These are phyloP conservation scores for Gregarina niphandrodes DNA, from an alignment of 169 alveolate genomes.

Conservation along the genomic window DNA sequence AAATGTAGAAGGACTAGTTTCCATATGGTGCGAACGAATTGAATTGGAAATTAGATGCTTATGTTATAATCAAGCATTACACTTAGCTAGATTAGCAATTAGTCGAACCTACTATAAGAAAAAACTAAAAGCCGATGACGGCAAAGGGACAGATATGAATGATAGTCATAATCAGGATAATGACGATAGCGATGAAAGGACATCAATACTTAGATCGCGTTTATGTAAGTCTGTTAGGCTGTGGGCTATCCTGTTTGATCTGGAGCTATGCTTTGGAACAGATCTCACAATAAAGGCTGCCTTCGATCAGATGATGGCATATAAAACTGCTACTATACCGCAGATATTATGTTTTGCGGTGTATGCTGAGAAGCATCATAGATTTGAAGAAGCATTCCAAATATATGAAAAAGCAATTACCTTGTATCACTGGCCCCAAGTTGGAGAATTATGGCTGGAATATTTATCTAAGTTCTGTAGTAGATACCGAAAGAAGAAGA, in stretches of 20 bases:
- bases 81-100: neutral
- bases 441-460: slow-evolving; percentile 57
- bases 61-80: slow-evolving; percentile 2
- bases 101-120: neutral
- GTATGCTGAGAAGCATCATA: slow-evolving; percentile 26
- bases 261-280: slow-evolving; percentile 40
- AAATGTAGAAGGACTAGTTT: slow-evolving; percentile 15
- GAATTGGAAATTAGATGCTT: slow-evolving; percentile 29
- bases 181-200: neutral
- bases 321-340: slow-evolving; percentile 37
- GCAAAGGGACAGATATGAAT: neutral
- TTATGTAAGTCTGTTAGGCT: slow-evolving; percentile 19
- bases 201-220: neutral
- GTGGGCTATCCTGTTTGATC: slow-evolving; percentile 20
- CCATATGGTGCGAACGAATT: slow-evolving; percentile 35
- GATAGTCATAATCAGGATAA: neutral
- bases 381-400: slow-evolving; percentile 66
- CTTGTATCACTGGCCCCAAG: slow-evolving; percentile 66
- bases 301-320: slow-evolving; percentile 33
- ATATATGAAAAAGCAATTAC: slow-evolving; percentile 66
- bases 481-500: slow-evolving; percentile 49
- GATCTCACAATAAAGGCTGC: slow-evolving; percentile 28
- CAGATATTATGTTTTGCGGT: slow-evolving; percentile 31
- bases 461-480: slow-evolving; percentile 54
- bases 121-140: neutral